A percentile compares a stretch with the other conserved stretches of the same genome.
phyloP scores from a whole-genome alignment of 176 grass and related monocot genomes.

The Alloteropsis semialata region DNA sequence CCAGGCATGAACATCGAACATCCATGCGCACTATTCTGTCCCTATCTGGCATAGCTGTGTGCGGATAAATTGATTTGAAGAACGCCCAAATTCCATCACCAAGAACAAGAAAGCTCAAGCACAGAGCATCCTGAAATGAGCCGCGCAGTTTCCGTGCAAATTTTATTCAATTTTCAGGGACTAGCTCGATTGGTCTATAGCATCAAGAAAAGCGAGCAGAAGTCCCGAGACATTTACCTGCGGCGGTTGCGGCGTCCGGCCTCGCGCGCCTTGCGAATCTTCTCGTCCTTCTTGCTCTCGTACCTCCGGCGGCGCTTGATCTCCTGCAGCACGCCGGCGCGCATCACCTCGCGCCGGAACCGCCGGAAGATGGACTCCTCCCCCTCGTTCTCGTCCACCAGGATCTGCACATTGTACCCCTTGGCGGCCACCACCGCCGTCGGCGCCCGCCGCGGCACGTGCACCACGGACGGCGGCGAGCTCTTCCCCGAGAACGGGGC shows the following conservation, averaged over 20 bases:
- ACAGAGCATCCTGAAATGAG: background rate
- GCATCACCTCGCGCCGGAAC: conserved; percentile 88
- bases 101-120: background rate
- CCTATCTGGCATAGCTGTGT: background rate
- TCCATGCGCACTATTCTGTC: background rate
- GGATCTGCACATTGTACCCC: conserved; percentile 86
- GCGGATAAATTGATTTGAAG: background rate
- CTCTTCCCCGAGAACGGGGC: conserved; percentile 39
- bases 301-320: conserved; percentile 77
- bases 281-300: conserved; percentile 76
- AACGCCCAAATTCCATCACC: background rate
- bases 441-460: conserved; percentile 31
- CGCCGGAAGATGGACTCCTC: conserved; percentile 64
- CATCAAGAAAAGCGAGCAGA: background rate
- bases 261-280: conserved; percentile 71
- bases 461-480: conserved; percentile 38
- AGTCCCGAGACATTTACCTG: conserved; percentile 15
- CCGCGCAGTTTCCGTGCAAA: background rate
- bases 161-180: background rate
- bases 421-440: conserved; percentile 29
- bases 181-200: background rate
- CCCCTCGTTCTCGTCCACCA: conserved; percentile 81
- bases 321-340: conserved; percentile 71
- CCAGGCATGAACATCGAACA: background rate
- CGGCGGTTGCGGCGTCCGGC: conserved; percentile 62